phyloP scores from a whole-genome alignment of 441 rosid species.

The Mallotus japonicus region DNA sequence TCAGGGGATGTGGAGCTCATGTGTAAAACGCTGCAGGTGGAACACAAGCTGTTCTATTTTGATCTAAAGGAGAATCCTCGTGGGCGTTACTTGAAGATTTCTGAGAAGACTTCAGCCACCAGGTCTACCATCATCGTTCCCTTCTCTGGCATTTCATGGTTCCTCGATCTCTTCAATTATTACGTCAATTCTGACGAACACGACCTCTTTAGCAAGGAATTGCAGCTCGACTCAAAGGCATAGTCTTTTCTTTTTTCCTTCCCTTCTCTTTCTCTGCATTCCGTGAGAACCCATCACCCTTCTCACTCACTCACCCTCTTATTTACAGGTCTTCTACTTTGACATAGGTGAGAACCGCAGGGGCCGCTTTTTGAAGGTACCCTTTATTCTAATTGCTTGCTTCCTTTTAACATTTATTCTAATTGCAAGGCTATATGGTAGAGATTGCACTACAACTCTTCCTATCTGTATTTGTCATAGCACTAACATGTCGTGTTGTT shows the following conservation, averaged over 20 bases:
- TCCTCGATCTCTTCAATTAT: constrained; percentile 93
- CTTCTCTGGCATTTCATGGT: constrained; percentile 93
- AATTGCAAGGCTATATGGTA: too few relatives aligned
- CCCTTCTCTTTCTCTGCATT: neutral
- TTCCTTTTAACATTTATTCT: neutral
- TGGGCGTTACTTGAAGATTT: constrained; percentile 86
- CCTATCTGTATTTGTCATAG: too few relatives aligned
- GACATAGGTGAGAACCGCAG: constrained; percentile 82
- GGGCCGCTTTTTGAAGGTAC: constrained; percentile 92
- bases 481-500: too few relatives aligned
- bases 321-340: constrained; percentile 59
- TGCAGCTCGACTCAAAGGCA: constrained; percentile 93
- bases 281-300: neutral
- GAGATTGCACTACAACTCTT: too few relatives aligned
- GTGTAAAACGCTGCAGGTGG: constrained; percentile 93
- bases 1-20: constrained; percentile 72
- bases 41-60: constrained; percentile 93
- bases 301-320: neutral
- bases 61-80: constrained; percentile 98
- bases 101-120: constrained; percentile 95
- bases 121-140: constrained; percentile 98
- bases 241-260: neutral
- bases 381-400: neutral
- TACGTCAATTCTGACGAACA: constrained; percentile 81
- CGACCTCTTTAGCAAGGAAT: constrained; percentile 86